Evolutionary conservation across 495 filamentous ascomycete species (phyloP).

Genomic region (Aspergillus incahuasiensis): DNA sequence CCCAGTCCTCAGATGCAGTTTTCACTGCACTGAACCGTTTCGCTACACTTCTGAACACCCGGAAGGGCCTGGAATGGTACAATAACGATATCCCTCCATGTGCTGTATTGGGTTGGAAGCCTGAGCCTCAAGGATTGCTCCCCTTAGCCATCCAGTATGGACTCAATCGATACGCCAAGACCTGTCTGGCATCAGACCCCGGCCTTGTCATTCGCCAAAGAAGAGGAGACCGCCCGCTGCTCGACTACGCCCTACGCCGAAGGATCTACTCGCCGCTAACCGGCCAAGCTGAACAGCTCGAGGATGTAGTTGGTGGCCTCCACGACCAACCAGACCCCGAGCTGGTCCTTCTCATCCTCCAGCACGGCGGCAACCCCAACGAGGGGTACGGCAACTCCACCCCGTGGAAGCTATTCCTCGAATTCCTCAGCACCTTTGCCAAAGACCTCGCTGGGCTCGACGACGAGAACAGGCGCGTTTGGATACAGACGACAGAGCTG

Average conservation of each 20-base stretch:
- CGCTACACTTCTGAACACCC: not conserved
- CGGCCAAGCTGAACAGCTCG: not conserved
- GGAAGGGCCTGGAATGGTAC: not conserved
- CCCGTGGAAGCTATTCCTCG: not conserved
- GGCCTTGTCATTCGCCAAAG: not conserved
- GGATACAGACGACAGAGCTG: not conserved
- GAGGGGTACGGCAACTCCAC: not conserved
- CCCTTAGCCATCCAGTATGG: constrained; percentile 1
- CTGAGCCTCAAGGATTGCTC: constrained; percentile 18
- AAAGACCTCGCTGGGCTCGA: not conserved
- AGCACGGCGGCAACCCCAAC: not conserved
- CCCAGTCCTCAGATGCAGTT: not conserved
- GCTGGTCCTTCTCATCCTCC: not conserved
- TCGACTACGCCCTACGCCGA: not conserved
- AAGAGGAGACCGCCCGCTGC: constrained; percentile 5
- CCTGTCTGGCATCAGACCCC: not conserved
- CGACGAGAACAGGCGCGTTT: not conserved
- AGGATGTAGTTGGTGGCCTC: not conserved
- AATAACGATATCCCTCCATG: not conserved
- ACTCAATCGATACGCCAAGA: not conserved
- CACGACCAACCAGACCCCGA: not conserved
- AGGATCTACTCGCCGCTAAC: not conserved
- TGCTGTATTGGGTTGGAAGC: not conserved
- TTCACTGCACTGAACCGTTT: not conserved
- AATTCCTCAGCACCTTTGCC: not conserved